Base-by-base conservation (phyloP, 768 basidiomycete genomes). In the Mycena amicta region DNA sequence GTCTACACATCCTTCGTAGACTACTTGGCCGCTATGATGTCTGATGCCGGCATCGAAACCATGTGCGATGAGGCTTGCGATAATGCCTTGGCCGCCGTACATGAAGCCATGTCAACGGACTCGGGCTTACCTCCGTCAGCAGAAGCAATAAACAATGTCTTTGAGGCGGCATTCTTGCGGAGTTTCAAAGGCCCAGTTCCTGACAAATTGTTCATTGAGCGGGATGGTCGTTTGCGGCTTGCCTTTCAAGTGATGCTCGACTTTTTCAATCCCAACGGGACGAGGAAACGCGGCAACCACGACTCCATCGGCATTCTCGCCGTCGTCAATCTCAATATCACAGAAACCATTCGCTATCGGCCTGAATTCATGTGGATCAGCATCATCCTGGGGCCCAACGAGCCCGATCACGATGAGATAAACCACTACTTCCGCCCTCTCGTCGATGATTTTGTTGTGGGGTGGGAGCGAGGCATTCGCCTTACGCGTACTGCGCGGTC, bases 231-330 rank as follows among this genome's bases (percentile, higher is more conserved):
- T 25, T 53, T 67, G 26, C 43, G 65, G 5, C 37, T 64, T 13
- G 56, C 64, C 0, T 70, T 67, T 25, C 56, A 53, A 1, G 43
- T 72, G 2, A 59, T 69, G 13, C n/a, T 71, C 3, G 66, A 73
- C 47, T 70, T 69, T 31, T 73, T 75, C 63, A 68, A 71, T 37
- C 50, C 68, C 0, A 39, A 72, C 39, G 67, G 66, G 2, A 61
- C 57, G 18, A 52, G 8, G 3, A 56, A 59, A 13, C 45, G 28
- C 26, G 66, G 67, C 6, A 59, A 53, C 3, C 53, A 27, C 8
- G 62, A 60, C 3, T 71, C 68, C 18, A 61, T 60, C 2, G 68
- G 71, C 1, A 53, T 73, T 4, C 71, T 75, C 3, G 68, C 66
- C 8, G 60, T 70, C 25, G 65, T 64, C 3, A 69, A 66, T 49